Percentiles rank a stretch among this genome's conserved stretches.
Conservation (phyloP, 805 yeast genomes). For the Yamadazyma sp. region DNA sequence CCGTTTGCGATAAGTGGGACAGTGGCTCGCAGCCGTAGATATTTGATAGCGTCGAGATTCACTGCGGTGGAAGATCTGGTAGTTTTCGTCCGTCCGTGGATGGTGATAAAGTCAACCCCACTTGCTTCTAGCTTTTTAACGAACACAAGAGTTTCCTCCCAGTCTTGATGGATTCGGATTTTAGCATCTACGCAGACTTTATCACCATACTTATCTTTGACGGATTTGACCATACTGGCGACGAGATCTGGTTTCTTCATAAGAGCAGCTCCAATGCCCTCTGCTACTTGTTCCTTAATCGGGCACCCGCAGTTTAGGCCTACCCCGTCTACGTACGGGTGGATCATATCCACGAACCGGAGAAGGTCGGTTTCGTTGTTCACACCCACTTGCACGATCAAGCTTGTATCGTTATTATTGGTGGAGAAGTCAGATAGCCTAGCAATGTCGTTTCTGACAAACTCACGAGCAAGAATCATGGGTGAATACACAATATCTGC, state of each 20-base stretch:
- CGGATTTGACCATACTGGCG: constrained; percentile 79
- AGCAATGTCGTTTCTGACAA: constrained; percentile 80
- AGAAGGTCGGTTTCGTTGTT: constrained; percentile 79
- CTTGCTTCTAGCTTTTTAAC: constrained; percentile 75
- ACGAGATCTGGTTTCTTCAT: constrained; percentile 82
- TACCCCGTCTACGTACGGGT: constrained; percentile 88
- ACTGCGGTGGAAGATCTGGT: constrained; percentile 86
- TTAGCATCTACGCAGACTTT: constrained; percentile 83
- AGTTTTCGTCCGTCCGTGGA: constrained; percentile 86
- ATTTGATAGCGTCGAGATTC: constrained; percentile 75
- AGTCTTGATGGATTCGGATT: constrained; percentile 80
- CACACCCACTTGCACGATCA: constrained; percentile 88
- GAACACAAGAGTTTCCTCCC: constrained; percentile 68
- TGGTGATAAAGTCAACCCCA: constrained; percentile 92
- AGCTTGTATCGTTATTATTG: constrained; percentile 62
- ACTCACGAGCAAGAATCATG: constrained; percentile 94
- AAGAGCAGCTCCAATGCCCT: constrained; percentile 95
- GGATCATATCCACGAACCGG: constrained; percentile 84
- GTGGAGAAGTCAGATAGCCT: constrained; percentile 84
- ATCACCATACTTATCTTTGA: constrained; percentile 71
- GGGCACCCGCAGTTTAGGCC: constrained; percentile 99
- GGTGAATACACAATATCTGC: constrained; percentile 90
- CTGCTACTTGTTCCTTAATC: constrained; percentile 88
- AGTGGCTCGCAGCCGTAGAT: constrained; percentile 51
- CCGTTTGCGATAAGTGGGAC: constrained; percentile 97